Evolutionary conservation across 176 grass and related monocot species (phyloP).

Genomic region (Ampelocalamus luodianensis): DNA sequence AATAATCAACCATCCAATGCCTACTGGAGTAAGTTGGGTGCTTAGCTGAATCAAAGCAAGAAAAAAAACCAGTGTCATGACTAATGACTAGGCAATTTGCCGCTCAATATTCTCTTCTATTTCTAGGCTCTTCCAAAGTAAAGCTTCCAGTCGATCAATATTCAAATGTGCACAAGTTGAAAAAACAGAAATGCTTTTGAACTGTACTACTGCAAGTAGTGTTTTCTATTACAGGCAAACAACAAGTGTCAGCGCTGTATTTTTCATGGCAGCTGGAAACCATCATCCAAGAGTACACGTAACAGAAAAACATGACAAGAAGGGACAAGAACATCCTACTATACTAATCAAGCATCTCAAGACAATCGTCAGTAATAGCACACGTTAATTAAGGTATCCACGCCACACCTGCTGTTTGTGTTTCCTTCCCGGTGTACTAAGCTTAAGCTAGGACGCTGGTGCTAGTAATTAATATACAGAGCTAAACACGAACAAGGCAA

Average conservation of each 20-base stretch:
- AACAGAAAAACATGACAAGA: constrained; percentile 31
- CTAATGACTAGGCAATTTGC: background rate
- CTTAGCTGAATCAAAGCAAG: background rate
- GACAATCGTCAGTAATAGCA: constrained; percentile 24
- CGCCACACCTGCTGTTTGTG: too few species aligned
- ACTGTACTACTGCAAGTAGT: background rate
- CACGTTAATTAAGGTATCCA: constrained; percentile 32
- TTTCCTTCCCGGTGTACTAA: too few species aligned
- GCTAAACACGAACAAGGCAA: background rate
- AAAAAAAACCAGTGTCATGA: background rate
- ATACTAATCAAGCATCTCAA: constrained; percentile 29
- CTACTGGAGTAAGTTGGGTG: too few species aligned
- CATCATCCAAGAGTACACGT: constrained; percentile 9
- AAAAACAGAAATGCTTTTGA: background rate
- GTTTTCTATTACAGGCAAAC: constrained; percentile 13
- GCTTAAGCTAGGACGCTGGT: background rate
- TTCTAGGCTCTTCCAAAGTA: background rate
- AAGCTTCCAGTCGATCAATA: background rate
- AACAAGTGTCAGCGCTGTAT: background rate
- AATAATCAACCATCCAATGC: too few species aligned
- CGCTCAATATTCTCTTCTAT: background rate
- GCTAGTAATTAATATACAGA: too few species aligned
- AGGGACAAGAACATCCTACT: constrained; percentile 29
- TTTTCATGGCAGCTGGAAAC: constrained; percentile 11
- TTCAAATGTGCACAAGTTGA: background rate